Conservation (phyloP, 805 yeast genomes). For the Wickerhamiella musiphila region DNA sequence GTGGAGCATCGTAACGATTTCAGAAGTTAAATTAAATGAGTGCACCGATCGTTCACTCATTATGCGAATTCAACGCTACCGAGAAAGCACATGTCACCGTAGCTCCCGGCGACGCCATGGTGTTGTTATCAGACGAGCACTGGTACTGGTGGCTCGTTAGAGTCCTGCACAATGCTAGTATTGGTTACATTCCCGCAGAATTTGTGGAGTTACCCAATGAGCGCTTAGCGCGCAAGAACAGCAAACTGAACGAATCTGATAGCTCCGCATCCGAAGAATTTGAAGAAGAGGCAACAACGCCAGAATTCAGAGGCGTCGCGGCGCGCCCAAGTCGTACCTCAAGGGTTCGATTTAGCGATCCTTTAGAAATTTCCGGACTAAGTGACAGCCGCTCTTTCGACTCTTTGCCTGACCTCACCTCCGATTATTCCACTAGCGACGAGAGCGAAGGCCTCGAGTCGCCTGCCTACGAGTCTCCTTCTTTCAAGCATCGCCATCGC, state of each 20-base stretch:
- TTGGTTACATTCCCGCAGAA: conserved; percentile 96
- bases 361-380: too few relatives aligned
- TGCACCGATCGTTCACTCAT: conserved; percentile 40
- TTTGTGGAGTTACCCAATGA: conserved; percentile 82
- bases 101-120: conserved; percentile 64
- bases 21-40: too few relatives aligned
- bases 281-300: too few relatives aligned
- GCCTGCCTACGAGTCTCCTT: neutral
- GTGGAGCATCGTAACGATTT: too few relatives aligned
- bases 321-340: too few relatives aligned
- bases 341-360: too few relatives aligned
- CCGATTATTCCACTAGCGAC: neutral
- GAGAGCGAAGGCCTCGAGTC: conserved; percentile 1
- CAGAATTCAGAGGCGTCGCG: too few relatives aligned
- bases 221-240: conserved; percentile 75
- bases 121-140: conserved; percentile 71
- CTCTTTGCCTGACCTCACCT: neutral
- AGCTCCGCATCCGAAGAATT: too few relatives aligned
- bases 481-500: too few relatives aligned
- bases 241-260: conserved; percentile 85
- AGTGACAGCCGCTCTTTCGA: too few relatives aligned
- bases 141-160: conserved; percentile 93
- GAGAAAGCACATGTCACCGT: conserved; percentile 83
- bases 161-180: conserved; percentile 37
- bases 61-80: conserved; percentile 78